Evolutionary conservation across 805 yeast genomes (phyloP), one percentile per base, ranked within the genome.

Genomic region (Pichia exigua): DNA sequence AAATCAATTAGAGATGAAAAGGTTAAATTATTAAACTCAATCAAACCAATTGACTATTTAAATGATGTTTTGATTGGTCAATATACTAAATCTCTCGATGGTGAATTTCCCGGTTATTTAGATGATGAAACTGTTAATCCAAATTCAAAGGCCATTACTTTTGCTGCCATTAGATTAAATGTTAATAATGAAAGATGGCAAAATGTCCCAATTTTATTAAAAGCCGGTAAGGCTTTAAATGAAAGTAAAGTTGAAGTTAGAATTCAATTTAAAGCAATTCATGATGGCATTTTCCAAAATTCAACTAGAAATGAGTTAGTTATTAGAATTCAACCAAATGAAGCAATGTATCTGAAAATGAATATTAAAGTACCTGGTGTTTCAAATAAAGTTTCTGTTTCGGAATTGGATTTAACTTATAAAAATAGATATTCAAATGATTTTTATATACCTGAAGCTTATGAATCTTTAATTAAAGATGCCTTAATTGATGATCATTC

Each of bases 141-240:
- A 48, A 83, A 77, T 57, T 88, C 97, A 50, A 87, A 86, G 68
- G 86, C 95, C 65, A 89, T 90, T 51, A 94, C 99, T 4, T 94
- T 79, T 68, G 97, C 97, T 13, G 97, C 97, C 3, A 65, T 94
- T 53, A 79, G 83, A 22, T 65, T 92, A 55, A 73, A 82, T 58
- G 87, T 94, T 68, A 76, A 82, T 63, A 94, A 91, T 69, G 98
- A 94, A 71, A 82, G 97, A 66, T 94, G 99, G 99, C 94, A 87
- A 57, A 98, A 98, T 63, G 98, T 94, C 44, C 99, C 99, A 50
- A 81, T 94, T 65, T 84, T 94, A 49, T 75, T 94, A 75, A 81
- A 96, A 73, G 99, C 98, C 17, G 99, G 99, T 64, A 94, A 94
- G 73, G 97, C 98, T n/a, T 74, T 94, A 54, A 89, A 92, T 68